phyloP scores from a whole-genome alignment of 2,329 filamentous ascomycete species.

The Verticillium albo-atrum region DNA sequence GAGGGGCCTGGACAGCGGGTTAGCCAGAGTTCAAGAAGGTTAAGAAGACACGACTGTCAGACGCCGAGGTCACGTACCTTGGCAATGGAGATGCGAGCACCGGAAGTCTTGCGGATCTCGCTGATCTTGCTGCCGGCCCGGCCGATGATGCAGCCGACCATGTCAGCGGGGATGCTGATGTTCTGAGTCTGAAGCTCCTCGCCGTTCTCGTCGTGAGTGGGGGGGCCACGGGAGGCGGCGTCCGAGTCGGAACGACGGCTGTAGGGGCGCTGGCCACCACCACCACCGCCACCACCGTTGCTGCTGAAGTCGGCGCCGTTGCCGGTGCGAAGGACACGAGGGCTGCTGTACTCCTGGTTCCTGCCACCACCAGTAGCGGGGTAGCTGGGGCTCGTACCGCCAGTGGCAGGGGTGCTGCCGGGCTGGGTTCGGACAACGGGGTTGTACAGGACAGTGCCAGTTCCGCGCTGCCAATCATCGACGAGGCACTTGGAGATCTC shows the following conservation, averaged over 20 bases:
- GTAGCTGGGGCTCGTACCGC: slow-evolving; percentile 29
- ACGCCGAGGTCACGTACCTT: slow-evolving; percentile 53
- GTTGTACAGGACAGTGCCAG: slow-evolving; percentile 96
- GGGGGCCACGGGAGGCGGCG: slow-evolving; percentile 72
- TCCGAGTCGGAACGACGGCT: slow-evolving; percentile 82
- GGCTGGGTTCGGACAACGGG: slow-evolving; percentile 83
- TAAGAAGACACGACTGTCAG: no score
- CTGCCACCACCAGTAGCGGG: slow-evolving; percentile 30
- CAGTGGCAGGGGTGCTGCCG: slow-evolving; percentile 39
- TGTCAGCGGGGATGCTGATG: slow-evolving; percentile 98
- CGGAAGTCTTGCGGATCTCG: slow-evolving; percentile 95
- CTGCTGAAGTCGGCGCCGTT: slow-evolving; percentile 93
- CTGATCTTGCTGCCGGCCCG: slow-evolving; percentile 95
- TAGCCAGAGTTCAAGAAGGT: slow-evolving; percentile 1
- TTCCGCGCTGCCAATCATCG: slow-evolving; percentile 96
- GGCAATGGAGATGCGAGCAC: slow-evolving; percentile 94
- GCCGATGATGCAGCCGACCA: slow-evolving; percentile 99
- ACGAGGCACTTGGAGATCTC: slow-evolving; percentile 98
- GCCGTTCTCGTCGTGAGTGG: slow-evolving; percentile 89
- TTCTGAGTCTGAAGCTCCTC: slow-evolving; percentile 99
- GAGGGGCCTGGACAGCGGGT: slow-evolving; percentile 58
- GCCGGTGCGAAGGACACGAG: slow-evolving; percentile 87
- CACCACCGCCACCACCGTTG: no score
- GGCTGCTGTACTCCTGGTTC: slow-evolving; percentile 51
- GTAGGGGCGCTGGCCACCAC: slow-evolving; percentile 60